phyloP scores from a whole-genome alignment of 768 basidiomycete species.

The Lactarius indigo region DNA sequence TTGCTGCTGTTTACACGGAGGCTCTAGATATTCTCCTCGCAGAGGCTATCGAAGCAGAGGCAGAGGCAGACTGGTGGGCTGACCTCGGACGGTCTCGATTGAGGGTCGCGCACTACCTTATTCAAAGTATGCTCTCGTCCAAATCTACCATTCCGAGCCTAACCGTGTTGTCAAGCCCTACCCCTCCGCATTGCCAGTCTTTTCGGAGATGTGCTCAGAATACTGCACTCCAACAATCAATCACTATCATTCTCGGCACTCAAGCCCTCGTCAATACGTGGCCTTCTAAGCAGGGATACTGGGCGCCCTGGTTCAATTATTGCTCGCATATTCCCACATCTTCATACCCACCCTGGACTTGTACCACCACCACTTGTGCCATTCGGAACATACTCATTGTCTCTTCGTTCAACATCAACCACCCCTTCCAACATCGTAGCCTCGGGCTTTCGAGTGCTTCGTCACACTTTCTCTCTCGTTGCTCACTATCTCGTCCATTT shows the following conservation, averaged over 20 bases:
- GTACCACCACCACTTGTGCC: slow-evolving; percentile 14
- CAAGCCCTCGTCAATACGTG: slow-evolving; percentile 16
- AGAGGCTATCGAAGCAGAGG: slow-evolving; percentile 67
- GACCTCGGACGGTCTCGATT: slow-evolving; percentile 57
- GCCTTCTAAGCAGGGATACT: slow-evolving; percentile 6
- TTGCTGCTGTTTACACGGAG: slow-evolving; percentile 59
- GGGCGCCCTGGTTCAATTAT: slow-evolving; percentile 11
- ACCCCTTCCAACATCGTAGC: slow-evolving; percentile 16
- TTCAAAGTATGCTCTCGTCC: slow-evolving; percentile 62
- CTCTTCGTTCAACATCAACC: slow-evolving; percentile 24
- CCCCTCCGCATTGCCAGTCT: slow-evolving; percentile 22
- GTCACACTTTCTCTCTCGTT: slow-evolving; percentile 13
- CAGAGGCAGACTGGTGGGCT: slow-evolving; percentile 85
- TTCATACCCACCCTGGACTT: slow-evolving; percentile 26
- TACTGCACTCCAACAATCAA: slow-evolving; percentile 15
- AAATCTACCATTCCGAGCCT: not conserved
- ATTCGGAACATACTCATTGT: slow-evolving; percentile 9
- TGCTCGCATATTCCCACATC: slow-evolving; percentile 24
- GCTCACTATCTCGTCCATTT: slow-evolving; percentile 28
- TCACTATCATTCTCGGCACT: slow-evolving; percentile 15
- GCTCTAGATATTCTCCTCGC: slow-evolving; percentile 60
- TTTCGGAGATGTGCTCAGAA: slow-evolving; percentile 25
- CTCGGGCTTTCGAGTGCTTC: slow-evolving; percentile 21
- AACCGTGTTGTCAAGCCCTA: slow-evolving; percentile 10
- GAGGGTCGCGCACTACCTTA: slow-evolving; percentile 58